Evolutionary conservation across 2,329 filamentous ascomycete species (phyloP).

Genomic region (Bertia moriformis): DNA sequence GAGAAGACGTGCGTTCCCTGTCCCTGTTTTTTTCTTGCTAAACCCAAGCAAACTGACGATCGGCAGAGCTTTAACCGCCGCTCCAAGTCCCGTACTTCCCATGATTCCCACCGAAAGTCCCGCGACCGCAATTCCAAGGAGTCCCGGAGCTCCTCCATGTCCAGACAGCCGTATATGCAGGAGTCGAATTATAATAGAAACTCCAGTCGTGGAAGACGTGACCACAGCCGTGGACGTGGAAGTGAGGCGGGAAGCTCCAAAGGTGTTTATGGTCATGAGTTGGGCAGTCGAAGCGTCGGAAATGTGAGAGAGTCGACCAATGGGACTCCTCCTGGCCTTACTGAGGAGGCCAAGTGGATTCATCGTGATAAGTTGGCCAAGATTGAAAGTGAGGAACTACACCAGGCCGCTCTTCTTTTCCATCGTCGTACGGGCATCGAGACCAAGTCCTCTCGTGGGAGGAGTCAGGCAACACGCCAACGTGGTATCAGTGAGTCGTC

Average conservation of each 20-base stretch:
- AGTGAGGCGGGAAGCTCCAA: not conserved
- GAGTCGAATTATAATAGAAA: not conserved
- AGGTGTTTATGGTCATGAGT: not conserved
- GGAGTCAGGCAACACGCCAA: not conserved
- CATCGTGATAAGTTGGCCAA: conserved; percentile 31
- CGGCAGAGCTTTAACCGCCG: not conserved
- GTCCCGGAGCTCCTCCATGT: not conserved
- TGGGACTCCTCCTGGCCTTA: not conserved
- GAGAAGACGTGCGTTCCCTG: not conserved
- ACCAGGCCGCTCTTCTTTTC: conserved; percentile 17
- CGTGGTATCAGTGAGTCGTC: not conserved
- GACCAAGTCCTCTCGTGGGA: not conserved
- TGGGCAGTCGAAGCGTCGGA: not conserved
- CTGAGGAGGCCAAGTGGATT: conserved; percentile 23
- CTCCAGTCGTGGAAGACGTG: not conserved
- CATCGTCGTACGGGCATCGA: not conserved
- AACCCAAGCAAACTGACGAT: not conserved
- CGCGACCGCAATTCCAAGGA: not conserved
- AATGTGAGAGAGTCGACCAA: not conserved
- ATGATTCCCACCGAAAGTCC: not conserved
- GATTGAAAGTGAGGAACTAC: conserved; percentile 32
- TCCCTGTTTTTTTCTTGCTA: not conserved
- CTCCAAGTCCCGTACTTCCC: not conserved
- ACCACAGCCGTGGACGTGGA: not conserved
- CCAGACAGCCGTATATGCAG: not conserved